Evolutionary conservation across 2,329 filamentous ascomycete species (phyloP), one percentile per base, ranked within the genome.

Genomic region (Berkeleyomyces rouxiae): DNA sequence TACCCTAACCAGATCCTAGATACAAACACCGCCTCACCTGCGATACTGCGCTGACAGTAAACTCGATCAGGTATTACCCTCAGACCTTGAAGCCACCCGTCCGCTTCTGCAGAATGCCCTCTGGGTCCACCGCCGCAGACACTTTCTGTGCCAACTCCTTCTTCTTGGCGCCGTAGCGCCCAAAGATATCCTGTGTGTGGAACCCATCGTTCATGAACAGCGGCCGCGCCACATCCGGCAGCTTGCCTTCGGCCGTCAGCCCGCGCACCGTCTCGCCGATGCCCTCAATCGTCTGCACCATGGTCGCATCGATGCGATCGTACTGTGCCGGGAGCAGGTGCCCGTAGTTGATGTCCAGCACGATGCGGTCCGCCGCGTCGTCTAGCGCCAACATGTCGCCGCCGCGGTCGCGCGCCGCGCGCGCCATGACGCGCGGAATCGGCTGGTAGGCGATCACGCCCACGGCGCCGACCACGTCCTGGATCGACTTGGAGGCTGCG

Each of bases 171-270:
- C 75, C 74, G 63, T 77, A 78, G 4, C 72, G 67, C 31, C 64
- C 63, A 58, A 77, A 68, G 1, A 74, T 72, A 42, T 74, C 68
- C 67, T 78, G 74, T 16, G 68, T 70, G 42, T 66, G 63, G 36
- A 70, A 69, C 1, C 74, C 75, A 64, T 78, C 77, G 67, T 78
- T 78, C 66, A 78, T 71, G 66, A 77, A 78, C 16, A 68, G 40
- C 42, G 67, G 70, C 11, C 59, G 59, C 13, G 43, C 33, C 37
- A 51, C 63, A 58, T 51, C 33, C 6, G 53, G 13, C 4, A 64
- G 33, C 36, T 61, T 61, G 4, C 63, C 59, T 3, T 39, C 16
- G 1, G 60, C 61, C 43, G 66, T 63, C 33, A 63, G 59, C 3
- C 66, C 66, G 16, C 66, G 63, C 44, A 70, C 62, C 33, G 53